Evolutionary conservation across 2,329 filamentous ascomycete species (phyloP).

Genomic region (Aspergillus cejpii): DNA sequence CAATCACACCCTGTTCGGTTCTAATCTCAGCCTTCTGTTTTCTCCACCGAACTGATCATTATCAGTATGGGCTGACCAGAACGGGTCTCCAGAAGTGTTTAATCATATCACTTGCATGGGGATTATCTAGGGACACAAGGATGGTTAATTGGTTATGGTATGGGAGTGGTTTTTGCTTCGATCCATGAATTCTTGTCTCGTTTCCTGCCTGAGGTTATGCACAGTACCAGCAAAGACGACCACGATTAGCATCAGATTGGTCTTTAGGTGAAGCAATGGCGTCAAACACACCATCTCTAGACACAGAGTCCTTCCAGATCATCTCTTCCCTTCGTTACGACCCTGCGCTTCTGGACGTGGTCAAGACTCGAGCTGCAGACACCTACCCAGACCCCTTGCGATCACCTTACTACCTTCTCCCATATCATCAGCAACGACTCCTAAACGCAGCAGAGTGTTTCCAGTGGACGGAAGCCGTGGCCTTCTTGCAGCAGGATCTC

Average conservation of each 20-base stretch:
- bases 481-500: slow-evolving; percentile 27
- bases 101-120: no score
- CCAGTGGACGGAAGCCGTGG: slow-evolving; percentile 37
- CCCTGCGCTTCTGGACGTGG: slow-evolving; percentile 44
- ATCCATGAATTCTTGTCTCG: no score
- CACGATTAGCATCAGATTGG: neutral
- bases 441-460: slow-evolving; percentile 52
- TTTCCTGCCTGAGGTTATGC: no score
- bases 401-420: slow-evolving; percentile 71
- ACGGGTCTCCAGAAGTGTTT: neutral
- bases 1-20: slow-evolving; percentile 29
- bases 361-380: slow-evolving; percentile 23
- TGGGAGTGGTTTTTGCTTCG: no score
- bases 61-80: neutral
- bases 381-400: slow-evolving; percentile 34
- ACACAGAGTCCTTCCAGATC: slow-evolving; percentile 47
- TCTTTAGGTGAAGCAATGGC: slow-evolving; percentile 8
- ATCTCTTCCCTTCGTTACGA: slow-evolving; percentile 71
- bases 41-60: neutral
- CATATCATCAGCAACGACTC: slow-evolving; percentile 71
- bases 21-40: neutral
- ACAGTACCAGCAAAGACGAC: neutral
- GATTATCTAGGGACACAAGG: no score
- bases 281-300: neutral
- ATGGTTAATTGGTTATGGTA: no score